Evolutionary conservation across 768 basidiomycete species (phyloP), one percentile per base, ranked within the genome.

Genomic region (Calocybe gangraenosa): DNA sequence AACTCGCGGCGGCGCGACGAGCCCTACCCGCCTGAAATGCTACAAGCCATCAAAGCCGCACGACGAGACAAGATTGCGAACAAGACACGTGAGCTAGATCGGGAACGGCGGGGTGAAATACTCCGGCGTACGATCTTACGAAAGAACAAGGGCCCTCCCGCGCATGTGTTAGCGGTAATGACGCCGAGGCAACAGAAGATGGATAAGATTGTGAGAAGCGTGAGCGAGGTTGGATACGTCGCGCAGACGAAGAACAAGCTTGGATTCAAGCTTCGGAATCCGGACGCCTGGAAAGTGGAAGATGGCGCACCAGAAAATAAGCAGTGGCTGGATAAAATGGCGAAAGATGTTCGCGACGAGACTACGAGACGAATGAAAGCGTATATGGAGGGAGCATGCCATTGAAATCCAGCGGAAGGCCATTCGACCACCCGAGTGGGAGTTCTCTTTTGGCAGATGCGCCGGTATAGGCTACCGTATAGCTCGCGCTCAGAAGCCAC

Each of bases 201-300:
- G 59, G 84, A 88, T 50, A 65, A 62, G 49, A 62, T 84, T 3
- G 68, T 71, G 40, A 62, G 78, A 30, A 71, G 69, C 31, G 68
- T 77, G 2, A 74, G 82, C 43, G 79, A 83, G 59, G 84, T 76
- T 0, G 89, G 89, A 11, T 90, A 87, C 59, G 74, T 81, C 2
- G 87, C 76, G n/a, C 55, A 63, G 56, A 68, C 82, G 40, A 92
- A 90, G 67, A 65, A 65, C 47, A 63, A 56, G 47, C 58, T 77
- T 47, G 81, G 85, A 2, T 72, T 70, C 42, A 78, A 69, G 58
- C 50, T 84, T 51, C 61, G 55, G 40, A 59, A 70, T 46, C 62
- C 65, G 1, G 65, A 68, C 10, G 64, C 64, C 7, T 71, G 66
- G 52, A 56, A 64, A 50, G 52, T 56, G 42, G 67, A 69, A 39